Evolutionary conservation across 164 flowering plant species (phyloP).

Genomic region (Stephania cephalantha): DNA sequence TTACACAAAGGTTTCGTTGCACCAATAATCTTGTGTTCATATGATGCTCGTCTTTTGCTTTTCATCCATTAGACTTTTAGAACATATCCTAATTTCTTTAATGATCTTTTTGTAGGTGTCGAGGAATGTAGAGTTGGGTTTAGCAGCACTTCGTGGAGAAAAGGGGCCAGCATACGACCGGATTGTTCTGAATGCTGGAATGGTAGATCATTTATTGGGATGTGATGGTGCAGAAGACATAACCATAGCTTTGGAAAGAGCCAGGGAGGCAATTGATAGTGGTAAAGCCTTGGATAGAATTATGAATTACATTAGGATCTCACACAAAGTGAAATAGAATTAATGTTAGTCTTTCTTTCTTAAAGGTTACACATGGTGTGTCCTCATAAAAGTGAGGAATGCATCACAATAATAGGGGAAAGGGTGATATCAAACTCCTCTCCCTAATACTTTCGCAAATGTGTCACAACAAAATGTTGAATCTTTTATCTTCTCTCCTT

Average conservation of each 20-base stretch:
- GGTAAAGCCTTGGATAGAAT: constrained; percentile 74
- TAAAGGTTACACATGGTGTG: neutral
- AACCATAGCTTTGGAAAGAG: constrained; percentile 68
- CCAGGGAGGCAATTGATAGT: constrained; percentile 94
- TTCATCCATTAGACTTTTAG: neutral
- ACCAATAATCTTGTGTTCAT: too few relatives aligned
- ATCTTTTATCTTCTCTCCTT: neutral
- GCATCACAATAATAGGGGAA: constrained; percentile 2
- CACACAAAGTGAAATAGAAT: constrained; percentile 41
- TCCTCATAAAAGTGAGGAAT: neutral
- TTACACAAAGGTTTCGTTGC: neutral
- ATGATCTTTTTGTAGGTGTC: constrained; percentile 38
- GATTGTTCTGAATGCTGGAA: constrained; percentile 87
- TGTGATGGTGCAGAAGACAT: constrained; percentile 84
- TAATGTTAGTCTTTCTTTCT: constrained; percentile 1
- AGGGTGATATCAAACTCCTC: neutral
- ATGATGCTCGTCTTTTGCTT: neutral
- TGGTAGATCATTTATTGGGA: constrained; percentile 95
- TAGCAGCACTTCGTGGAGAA: constrained; percentile 82
- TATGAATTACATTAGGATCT: constrained; percentile 63
- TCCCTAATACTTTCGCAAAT: neutral
- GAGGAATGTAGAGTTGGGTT: constrained; percentile 83
- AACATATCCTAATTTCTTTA: neutral
- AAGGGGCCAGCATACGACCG: constrained; percentile 96
- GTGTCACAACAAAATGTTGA: neutral